Evolutionary conservation across 2,329 filamentous ascomycete species (phyloP).

Genomic region (Beauveria medogensis): DNA sequence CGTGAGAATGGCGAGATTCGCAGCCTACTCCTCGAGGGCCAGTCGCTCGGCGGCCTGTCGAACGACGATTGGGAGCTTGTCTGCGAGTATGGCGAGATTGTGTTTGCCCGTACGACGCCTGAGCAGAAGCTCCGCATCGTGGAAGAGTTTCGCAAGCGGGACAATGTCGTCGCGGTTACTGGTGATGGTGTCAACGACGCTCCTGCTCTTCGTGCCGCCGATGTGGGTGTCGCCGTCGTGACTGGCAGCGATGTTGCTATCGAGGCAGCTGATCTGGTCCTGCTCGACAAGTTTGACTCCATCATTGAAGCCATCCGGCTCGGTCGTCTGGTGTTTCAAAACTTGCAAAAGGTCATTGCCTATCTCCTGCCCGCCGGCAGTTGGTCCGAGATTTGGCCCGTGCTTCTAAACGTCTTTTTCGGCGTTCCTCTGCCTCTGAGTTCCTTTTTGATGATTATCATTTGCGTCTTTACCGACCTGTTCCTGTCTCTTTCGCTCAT

Average conservation of each 20-base stretch:
- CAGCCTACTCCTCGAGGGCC: conserved; percentile 42
- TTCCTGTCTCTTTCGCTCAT: conserved; percentile 43
- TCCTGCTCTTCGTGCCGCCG: conserved; percentile 56
- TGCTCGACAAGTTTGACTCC: conserved; percentile 63
- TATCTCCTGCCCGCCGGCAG: conserved; percentile 43
- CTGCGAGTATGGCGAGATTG: conserved; percentile 48
- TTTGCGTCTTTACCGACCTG: conserved; percentile 47
- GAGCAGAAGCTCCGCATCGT: conserved; percentile 68
- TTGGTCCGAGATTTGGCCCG: conserved; percentile 51
- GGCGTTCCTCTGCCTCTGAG: conserved; percentile 43
- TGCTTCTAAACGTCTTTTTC: conserved; percentile 47
- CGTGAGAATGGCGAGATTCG: conserved; percentile 16
- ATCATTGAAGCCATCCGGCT: conserved; percentile 57
- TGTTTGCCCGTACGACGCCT: conserved; percentile 61
- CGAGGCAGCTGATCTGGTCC: conserved; percentile 54
- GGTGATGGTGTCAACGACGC: conserved; percentile 65
- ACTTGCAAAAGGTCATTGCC: conserved; percentile 33
- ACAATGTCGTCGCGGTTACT: conserved; percentile 61
- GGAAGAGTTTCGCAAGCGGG: conserved; percentile 51
- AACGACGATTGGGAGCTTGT: conserved; percentile 36
- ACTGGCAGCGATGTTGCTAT: conserved; percentile 58
- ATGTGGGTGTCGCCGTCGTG: conserved; percentile 62
- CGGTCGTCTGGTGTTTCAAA: conserved; percentile 33
- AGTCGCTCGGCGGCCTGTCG: conserved; percentile 47
- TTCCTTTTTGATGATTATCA: conserved; percentile 50